Percentiles rank a stretch among this genome's conserved stretches.
Evolutionary conservation across 2,329 filamentous ascomycete genomes (phyloP).

Genomic region (Penicillium capsulatum): DNA sequence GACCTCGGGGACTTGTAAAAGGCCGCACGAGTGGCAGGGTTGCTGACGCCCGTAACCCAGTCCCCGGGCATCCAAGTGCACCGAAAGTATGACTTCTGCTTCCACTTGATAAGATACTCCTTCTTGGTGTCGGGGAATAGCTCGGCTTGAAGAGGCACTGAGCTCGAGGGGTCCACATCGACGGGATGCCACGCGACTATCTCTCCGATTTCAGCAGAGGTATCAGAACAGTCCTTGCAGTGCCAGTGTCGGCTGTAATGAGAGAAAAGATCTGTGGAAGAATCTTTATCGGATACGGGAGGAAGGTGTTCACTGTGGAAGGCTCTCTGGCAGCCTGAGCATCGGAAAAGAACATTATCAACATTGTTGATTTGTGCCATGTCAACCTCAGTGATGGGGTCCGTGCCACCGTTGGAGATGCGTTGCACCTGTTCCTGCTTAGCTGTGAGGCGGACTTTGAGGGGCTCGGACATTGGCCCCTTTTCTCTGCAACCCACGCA

Average conservation of each 20-base stretch:
- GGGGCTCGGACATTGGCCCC: constrained; percentile 69
- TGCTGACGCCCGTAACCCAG: constrained; percentile 75
- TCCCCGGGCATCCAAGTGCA: constrained; percentile 82
- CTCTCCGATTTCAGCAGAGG: constrained; percentile 64
- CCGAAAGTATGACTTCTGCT: constrained; percentile 71
- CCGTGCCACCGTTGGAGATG: constrained; percentile 70
- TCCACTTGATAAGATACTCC: constrained; percentile 91
- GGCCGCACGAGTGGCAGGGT: constrained; percentile 61
- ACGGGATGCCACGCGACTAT: constrained; percentile 84
- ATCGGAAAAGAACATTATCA: constrained; percentile 77
- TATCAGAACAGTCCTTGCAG: constrained; percentile 70
- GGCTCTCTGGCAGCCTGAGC: constrained; percentile 66
- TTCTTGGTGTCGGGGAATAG: constrained; percentile 70
- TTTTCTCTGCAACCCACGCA: constrained; percentile 66
- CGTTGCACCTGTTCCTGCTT: constrained; percentile 80
- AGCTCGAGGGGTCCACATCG: constrained; percentile 54
- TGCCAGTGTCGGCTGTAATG: constrained; percentile 73
- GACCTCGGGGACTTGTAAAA: constrained; percentile 68
- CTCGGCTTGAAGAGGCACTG: constrained; percentile 41
- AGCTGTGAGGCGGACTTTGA: constrained; percentile 67
- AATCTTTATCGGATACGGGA: constrained; percentile 24
- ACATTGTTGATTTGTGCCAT: constrained; percentile 66
- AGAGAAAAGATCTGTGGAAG: constrained; percentile 44
- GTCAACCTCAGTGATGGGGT: constrained; percentile 67
- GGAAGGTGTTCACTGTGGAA: constrained; percentile 85